A percentile compares a stretch with the other conserved stretches of the same genome.
Evolutionary conservation across 805 yeast genomes (phyloP).

Genomic region (Pichia cabralensis): DNA sequence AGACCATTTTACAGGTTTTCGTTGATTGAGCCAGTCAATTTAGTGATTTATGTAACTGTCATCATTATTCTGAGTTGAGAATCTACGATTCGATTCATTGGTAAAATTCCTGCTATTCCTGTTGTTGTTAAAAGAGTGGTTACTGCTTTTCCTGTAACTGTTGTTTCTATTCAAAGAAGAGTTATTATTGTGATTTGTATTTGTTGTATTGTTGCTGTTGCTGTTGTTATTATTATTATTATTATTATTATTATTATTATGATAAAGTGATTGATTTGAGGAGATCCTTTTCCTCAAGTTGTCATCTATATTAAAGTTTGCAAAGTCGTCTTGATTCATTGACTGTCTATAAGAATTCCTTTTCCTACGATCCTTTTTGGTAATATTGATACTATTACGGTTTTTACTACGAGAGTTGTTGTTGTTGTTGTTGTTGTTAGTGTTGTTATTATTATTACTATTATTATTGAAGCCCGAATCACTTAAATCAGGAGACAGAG

Average conservation of each 20-base stretch:
- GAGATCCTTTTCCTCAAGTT: too few species aligned
- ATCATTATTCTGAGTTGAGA: constrained; percentile 2
- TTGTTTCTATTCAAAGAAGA: too few species aligned
- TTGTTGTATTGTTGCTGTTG: background rate
- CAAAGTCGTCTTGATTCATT: constrained; percentile 5
- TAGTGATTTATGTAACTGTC: too few species aligned
- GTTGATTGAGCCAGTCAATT: too few species aligned
- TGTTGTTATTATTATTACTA: too few species aligned
- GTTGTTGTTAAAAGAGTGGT: background rate
- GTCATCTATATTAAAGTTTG: too few species aligned
- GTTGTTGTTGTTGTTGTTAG: background rate
- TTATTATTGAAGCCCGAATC: too few species aligned
- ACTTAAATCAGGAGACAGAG: too few species aligned
- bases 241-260: too few species aligned
- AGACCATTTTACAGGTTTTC: too few species aligned
- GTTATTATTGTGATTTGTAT: too few species aligned
- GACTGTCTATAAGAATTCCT: constrained; percentile 3
- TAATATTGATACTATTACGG: constrained; percentile 2
- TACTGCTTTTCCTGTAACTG: constrained; percentile 3
- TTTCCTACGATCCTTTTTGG: constrained; percentile 1
- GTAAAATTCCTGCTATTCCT: background rate
- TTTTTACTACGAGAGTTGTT: background rate
- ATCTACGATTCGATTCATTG: background rate
- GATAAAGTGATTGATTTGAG: background rate
- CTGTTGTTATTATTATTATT: too few species aligned